Evolutionary conservation across 495 filamentous ascomycete genomes (phyloP).

Genomic region (Aspergillus steynii): DNA sequence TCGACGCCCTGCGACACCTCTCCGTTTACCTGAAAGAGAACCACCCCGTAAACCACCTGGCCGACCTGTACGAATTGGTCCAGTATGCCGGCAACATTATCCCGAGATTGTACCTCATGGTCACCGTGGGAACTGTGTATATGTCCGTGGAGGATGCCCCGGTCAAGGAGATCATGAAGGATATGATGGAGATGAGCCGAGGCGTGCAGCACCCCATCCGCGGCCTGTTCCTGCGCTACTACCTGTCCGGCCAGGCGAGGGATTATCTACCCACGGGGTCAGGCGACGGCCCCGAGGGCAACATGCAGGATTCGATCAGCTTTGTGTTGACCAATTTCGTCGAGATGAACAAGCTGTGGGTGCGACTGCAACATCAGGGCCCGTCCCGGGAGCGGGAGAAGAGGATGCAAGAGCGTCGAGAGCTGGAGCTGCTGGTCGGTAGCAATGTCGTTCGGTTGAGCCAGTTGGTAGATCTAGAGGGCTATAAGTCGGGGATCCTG

Average conservation of each 20-base stretch:
- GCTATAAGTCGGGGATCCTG: conserved; percentile 88
- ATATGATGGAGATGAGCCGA: conserved; percentile 99
- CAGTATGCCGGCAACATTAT: conserved; percentile 99
- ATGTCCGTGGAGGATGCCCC: conserved; percentile 98
- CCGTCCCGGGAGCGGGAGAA: conserved; percentile 92
- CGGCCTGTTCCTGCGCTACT: conserved; percentile 93
- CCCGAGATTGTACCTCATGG: conserved; percentile 95
- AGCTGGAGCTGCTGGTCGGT: conserved; percentile 91
- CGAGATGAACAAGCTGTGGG: conserved; percentile 99
- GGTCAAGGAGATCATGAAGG: conserved; percentile 99
- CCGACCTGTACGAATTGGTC: conserved; percentile 97
- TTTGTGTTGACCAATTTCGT: conserved; percentile 98
- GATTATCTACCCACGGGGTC: conserved; percentile 80
- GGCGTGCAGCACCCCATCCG: conserved; percentile 96
- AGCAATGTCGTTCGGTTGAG: conserved; percentile 94
- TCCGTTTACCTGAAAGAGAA: conserved; percentile 95
- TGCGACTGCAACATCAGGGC: conserved; percentile 93
- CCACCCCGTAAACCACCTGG: conserved; percentile 95
- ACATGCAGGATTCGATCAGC: conserved; percentile 94
- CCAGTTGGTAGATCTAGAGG: conserved; percentile 90
- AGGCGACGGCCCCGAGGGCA: conserved; percentile 90
- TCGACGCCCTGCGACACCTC: conserved; percentile 95
- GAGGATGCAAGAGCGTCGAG: conserved; percentile 89
- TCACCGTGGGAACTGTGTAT: conserved; percentile 97
- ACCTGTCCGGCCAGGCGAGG: conserved; percentile 88